Percentiles rank a stretch among this genome's conserved stretches.
Conservation (phyloP, 2,329 filamentous ascomycete species). For the Curvularia hawaiiensis region DNA sequence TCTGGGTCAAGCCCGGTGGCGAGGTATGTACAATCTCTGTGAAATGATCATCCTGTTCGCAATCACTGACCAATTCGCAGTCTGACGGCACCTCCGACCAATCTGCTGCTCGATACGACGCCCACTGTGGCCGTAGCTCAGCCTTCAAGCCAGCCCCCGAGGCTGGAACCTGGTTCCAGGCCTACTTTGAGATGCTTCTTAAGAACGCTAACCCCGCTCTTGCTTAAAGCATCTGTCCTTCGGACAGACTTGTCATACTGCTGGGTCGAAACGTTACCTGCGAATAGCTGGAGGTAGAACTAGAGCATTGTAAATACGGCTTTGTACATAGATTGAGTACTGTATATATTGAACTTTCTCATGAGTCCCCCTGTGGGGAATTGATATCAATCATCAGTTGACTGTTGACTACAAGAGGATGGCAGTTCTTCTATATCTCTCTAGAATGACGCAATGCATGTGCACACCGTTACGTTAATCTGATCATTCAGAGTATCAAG, state of each 20-base stretch:
- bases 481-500: no score
- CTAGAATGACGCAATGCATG: neutral
- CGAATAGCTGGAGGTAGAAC: neutral
- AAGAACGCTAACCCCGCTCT: slow-evolving; percentile 44
- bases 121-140: slow-evolving; percentile 59
- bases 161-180: slow-evolving; percentile 70
- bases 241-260: neutral
- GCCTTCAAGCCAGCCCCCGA: slow-evolving; percentile 69
- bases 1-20: slow-evolving; percentile 72
- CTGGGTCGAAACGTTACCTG: no score
- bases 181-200: slow-evolving; percentile 46
- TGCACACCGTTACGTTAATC: no score
- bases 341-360: neutral
- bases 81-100: slow-evolving; percentile 53
- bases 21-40: slow-evolving; percentile 37
- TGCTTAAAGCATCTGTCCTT: slow-evolving; percentile 15
- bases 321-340: neutral
- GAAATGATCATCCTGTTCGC: neutral
- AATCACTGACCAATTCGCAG: slow-evolving; percentile 8
- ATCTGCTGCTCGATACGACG: slow-evolving; percentile 58
- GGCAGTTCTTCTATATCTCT: neutral
- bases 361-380: neutral
- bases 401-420: neutral
- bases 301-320: slow-evolving; percentile 5
- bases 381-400: neutral